Evolutionary conservation across 176 grass and related monocot genomes (phyloP).

Genomic region (Chloris gayana): DNA sequence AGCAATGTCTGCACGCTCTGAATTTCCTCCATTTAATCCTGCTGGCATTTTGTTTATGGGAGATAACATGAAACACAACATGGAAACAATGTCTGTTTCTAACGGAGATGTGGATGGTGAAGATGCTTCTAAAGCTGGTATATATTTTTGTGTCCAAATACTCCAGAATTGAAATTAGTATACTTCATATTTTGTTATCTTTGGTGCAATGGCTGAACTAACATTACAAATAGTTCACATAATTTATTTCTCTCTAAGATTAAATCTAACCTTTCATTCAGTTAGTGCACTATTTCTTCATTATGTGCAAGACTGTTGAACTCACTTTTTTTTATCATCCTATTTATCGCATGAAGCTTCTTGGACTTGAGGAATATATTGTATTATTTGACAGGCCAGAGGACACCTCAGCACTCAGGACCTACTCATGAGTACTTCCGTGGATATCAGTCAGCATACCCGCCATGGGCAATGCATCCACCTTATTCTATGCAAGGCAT

Average conservation of each 20-base stretch:
- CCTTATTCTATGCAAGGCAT: conserved; percentile 84
- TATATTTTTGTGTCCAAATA: conserved; percentile 17
- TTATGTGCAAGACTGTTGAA: conserved; percentile 23
- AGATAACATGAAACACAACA: conserved; percentile 65
- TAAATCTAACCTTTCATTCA: conserved; percentile 11
- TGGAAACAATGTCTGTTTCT: conserved; percentile 54
- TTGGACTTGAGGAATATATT: conserved; percentile 29
- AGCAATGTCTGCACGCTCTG: conserved; percentile 74
- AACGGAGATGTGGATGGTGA: conserved; percentile 59
- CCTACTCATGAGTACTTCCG: conserved; percentile 63
- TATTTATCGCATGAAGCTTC: conserved; percentile 1
- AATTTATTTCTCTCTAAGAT: conserved; percentile 16
- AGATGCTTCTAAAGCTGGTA: conserved; percentile 67
- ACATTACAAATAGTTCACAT: conserved; percentile 6
- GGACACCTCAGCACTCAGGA: conserved; percentile 39
- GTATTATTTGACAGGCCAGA: conserved; percentile 52
- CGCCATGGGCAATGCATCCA: conserved; percentile 86
- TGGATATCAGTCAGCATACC: conserved; percentile 65
- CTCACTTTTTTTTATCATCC: background rate
- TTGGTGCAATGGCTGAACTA: conserved; percentile 25
- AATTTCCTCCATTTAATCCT: conserved; percentile 83
- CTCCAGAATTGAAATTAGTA: background rate
- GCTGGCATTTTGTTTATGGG: conserved; percentile 75
- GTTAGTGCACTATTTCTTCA: conserved; percentile 10
- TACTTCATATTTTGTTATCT: background rate